Evolutionary conservation across 2,329 filamentous ascomycete species (phyloP).

Genomic region (Cladophialophora carrionii): DNA sequence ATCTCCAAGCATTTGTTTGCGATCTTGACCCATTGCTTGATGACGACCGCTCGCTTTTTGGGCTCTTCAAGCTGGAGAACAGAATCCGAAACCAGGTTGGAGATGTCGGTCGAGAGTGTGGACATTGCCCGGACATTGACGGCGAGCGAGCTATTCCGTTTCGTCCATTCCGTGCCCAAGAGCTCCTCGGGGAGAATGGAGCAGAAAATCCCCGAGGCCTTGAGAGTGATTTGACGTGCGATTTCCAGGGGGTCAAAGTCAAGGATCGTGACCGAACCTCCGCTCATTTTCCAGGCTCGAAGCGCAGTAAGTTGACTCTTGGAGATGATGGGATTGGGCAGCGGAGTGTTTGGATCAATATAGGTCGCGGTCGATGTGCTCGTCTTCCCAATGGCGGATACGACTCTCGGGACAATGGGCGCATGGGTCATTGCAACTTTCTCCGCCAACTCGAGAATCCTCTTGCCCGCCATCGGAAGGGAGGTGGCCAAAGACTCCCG

Average conservation of each 20-base stretch:
- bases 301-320: conserved; percentile 77
- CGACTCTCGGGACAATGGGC: conserved; percentile 76
- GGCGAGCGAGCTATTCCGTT: conserved; percentile 75
- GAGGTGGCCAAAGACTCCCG: conserved; percentile 68
- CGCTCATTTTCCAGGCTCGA: conserved; percentile 73
- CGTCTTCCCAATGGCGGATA: conserved; percentile 86
- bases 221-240: conserved; percentile 88
- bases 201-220: conserved; percentile 89
- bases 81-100: conserved; percentile 89
- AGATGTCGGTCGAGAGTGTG: conserved; percentile 84
- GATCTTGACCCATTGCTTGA: conserved; percentile 99
- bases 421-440: conserved; percentile 75
- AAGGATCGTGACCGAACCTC: conserved; percentile 71
- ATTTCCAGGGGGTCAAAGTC: conserved; percentile 92
- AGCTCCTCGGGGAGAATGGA: conserved; percentile 90
- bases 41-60: conserved; percentile 85
- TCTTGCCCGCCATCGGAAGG: conserved; percentile 75
- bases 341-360: conserved; percentile 69
- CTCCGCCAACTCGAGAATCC: conserved; percentile 76
- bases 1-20: conserved; percentile 82
- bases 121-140: conserved; percentile 95
- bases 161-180: conserved; percentile 90
- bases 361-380: conserved; percentile 74
- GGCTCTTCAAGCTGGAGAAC: conserved; percentile 86
- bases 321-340: conserved; percentile 70